Percentiles rank a stretch among this genome's conserved stretches.
Conservation (phyloP, 257 asterid genomes). For the Ajuga chamaepitys region DNA sequence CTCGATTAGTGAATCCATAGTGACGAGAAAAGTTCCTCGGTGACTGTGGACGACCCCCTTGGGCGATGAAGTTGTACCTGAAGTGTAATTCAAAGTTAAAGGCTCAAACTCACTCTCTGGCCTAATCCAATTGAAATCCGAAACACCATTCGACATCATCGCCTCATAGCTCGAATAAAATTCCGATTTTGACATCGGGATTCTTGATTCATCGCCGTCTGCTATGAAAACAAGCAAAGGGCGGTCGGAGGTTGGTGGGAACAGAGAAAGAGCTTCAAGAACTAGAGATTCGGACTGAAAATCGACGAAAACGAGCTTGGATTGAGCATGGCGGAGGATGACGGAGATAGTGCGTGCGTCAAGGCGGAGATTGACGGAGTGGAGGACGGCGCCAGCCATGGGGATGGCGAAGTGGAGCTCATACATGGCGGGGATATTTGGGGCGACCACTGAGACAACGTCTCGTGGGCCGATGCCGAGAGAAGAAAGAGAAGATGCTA, state of each 20-base stretch:
- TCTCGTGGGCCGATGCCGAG: conserved; percentile 34
- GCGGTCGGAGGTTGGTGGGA: conserved; percentile 17
- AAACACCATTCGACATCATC: conserved; percentile 36
- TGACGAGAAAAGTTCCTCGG: conserved; percentile 41
- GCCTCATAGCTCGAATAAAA: conserved; percentile 26
- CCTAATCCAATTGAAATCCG: conserved; percentile 48
- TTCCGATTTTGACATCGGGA: neutral
- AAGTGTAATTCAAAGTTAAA: conserved; percentile 56
- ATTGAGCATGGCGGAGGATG: conserved; percentile 33
- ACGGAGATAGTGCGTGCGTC: conserved; percentile 34
- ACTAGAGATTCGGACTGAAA: conserved; percentile 22
- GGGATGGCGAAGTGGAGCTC: conserved; percentile 71
- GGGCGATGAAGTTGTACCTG: conserved; percentile 82
- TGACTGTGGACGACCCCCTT: conserved; percentile 80
- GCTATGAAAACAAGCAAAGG: conserved; percentile 27
- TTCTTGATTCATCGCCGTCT: conserved; percentile 11
- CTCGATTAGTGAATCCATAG: conserved; percentile 48
- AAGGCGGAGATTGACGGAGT: conserved; percentile 44
- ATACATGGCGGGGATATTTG: conserved; percentile 54
- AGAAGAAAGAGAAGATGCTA: conserved; percentile 41
- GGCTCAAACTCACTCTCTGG: conserved; percentile 59
- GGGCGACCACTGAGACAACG: conserved; percentile 54
- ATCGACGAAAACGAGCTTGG: conserved; percentile 48
- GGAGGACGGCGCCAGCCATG: conserved; percentile 51
- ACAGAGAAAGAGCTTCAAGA: conserved; percentile 33